Conservation (phyloP, 176 grass and related monocot genomes). For the Poa annua region DNA sequence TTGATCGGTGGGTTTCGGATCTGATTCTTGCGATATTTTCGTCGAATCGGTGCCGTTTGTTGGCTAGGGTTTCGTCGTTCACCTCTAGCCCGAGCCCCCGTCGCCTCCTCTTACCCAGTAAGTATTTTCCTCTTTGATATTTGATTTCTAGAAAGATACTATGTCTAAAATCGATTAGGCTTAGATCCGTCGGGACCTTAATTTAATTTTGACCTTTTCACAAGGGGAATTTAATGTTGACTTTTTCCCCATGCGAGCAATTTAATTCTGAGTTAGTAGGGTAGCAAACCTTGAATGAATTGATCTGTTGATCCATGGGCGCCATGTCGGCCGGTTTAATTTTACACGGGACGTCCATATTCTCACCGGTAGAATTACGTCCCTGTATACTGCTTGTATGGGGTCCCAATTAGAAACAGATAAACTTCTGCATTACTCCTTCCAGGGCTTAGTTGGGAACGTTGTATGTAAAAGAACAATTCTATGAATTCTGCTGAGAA, state of each 20-base stretch:
- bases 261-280: not conserved
- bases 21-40: conserved; percentile 2
- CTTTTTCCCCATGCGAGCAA: not conserved
- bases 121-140: not conserved
- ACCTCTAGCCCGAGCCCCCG: not conserved
- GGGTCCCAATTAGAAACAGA: not conserved
- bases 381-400: not conserved
- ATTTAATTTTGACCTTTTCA: conserved; percentile 12
- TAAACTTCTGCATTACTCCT: not conserved
- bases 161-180: not conserved
- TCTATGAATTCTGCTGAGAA: not conserved
- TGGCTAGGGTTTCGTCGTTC: conserved; percentile 42
- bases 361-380: not conserved
- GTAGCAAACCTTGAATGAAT: not conserved
- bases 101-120: not conserved
- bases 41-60: not conserved
- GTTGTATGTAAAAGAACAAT: conserved; percentile 2
- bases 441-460: not conserved
- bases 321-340: not conserved
- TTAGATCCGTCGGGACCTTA: not conserved
- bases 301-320: not conserved
- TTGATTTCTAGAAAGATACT: not conserved
- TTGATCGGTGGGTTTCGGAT: not conserved
- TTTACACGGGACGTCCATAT: not conserved
- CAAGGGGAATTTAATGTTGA: not conserved